Conservation (phyloP, 192 early-diverging fungal species). For the Coemansia reversa region DNA sequence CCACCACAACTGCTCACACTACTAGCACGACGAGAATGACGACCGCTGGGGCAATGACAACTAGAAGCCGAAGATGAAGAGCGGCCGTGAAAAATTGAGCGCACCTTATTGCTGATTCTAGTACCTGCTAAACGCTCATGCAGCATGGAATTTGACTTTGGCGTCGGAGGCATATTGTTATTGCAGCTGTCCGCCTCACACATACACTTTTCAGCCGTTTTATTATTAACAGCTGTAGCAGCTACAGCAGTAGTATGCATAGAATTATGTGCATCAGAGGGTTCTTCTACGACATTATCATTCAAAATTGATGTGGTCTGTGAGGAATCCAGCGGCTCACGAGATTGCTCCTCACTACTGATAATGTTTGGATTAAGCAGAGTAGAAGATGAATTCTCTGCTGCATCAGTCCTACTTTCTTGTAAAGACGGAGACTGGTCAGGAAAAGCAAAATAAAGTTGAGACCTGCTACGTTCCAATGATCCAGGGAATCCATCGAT, state of each 20-base stretch:
- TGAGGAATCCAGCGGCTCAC: neutral
- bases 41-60: too few relatives aligned
- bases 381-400: neutral
- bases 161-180: neutral
- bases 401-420: neutral
- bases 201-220: neutral
- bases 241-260: neutral
- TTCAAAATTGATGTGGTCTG: neutral
- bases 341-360: neutral
- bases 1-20: too few relatives aligned
- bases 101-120: constrained; percentile 35
- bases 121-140: constrained; percentile 17
- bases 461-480: constrained; percentile 29
- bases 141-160: neutral
- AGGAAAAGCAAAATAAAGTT: constrained; percentile 46
- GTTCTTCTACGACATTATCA: neutral
- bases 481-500: constrained; percentile 38
- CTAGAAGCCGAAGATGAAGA: constrained; percentile 7
- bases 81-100: constrained; percentile 39
- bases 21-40: too few relatives aligned
- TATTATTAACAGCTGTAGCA: neutral
- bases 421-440: constrained; percentile 28
- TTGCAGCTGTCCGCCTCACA: neutral
- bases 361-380: neutral
- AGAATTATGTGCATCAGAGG: neutral